Conservation (phyloP, 2,329 filamentous ascomycete species). For the Alternaria solani region DNA sequence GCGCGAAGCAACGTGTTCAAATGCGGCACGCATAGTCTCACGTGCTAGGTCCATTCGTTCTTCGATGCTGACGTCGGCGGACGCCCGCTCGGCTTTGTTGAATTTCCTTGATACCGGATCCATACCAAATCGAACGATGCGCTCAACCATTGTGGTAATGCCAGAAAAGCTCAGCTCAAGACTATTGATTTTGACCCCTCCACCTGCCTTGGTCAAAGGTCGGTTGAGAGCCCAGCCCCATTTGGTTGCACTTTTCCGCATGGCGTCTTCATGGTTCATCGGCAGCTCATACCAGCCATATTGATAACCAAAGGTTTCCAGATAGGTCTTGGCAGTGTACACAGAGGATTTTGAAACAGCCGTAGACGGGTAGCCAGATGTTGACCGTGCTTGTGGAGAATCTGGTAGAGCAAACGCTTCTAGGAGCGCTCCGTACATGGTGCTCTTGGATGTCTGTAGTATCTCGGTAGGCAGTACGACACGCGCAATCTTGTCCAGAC, state of each 20-base stretch:
- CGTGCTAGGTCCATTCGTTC: slow-evolving; percentile 75
- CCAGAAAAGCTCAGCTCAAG: slow-evolving; percentile 68
- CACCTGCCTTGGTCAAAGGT: slow-evolving; percentile 65
- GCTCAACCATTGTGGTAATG: slow-evolving; percentile 70
- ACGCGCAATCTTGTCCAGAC: slow-evolving; percentile 86
- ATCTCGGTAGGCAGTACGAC: slow-evolving; percentile 71
- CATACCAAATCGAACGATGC: slow-evolving; percentile 58
- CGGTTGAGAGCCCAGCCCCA: slow-evolving; percentile 75
- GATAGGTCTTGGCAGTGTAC: slow-evolving; percentile 33
- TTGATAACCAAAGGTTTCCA: slow-evolving; percentile 16
- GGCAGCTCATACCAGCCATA: slow-evolving; percentile 67
- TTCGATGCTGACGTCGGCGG: slow-evolving; percentile 56
- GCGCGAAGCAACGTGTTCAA: slow-evolving; percentile 84
- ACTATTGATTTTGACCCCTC: slow-evolving; percentile 42
- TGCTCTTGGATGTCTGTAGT: slow-evolving; percentile 64
- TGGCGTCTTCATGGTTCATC: slow-evolving; percentile 65
- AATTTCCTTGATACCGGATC: slow-evolving; percentile 38
- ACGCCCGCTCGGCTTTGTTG: slow-evolving; percentile 40
- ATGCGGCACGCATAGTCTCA: slow-evolving; percentile 79
- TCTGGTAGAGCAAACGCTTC: slow-evolving; percentile 79
- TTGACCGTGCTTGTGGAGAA: slow-evolving; percentile 6
- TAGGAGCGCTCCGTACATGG: slow-evolving; percentile 82
- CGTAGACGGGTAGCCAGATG: background rate
- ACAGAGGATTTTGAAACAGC: background rate
- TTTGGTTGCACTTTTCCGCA: slow-evolving; percentile 54